Conservation (phyloP, 495 filamentous ascomycete genomes). For the Elasticomyces elasticus region DNA sequence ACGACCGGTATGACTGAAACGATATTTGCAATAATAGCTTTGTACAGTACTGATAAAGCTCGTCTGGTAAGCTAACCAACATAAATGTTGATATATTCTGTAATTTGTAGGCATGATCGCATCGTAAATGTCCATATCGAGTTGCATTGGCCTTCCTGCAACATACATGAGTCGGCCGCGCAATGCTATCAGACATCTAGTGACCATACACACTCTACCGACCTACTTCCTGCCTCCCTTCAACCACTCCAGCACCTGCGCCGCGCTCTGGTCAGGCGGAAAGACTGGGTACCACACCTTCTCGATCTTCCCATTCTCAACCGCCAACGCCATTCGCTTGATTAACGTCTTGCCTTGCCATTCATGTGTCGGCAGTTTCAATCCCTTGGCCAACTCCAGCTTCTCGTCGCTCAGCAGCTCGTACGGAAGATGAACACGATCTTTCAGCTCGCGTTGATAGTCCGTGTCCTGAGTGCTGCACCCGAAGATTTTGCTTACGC, state of each 20-base stretch:
- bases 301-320: conserved; percentile 22
- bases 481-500: conserved; percentile 21
- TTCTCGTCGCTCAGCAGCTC: conserved; percentile 27
- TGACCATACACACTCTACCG: too few species aligned
- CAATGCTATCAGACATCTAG: too few species aligned
- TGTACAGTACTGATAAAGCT: too few species aligned
- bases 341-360: conserved; percentile 22
- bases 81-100: too few species aligned
- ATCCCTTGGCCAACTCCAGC: conserved; percentile 18
- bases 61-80: too few species aligned
- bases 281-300: conserved; percentile 29
- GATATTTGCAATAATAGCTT: too few species aligned
- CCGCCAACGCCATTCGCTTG: conserved; percentile 25
- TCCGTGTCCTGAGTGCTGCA: conserved; percentile 22
- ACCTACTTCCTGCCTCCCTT: conserved; percentile 1
- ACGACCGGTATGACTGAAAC: too few species aligned
- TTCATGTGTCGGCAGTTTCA: conserved; percentile 24
- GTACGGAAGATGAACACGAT: conserved; percentile 23
- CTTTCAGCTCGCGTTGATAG: conserved; percentile 25
- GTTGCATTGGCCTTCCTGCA: too few species aligned
- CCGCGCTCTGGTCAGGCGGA: conserved; percentile 24
- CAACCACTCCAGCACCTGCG: conserved; percentile 24
- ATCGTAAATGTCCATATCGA: too few species aligned
- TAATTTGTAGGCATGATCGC: too few species aligned
- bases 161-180: too few species aligned